Evolutionary conservation across 441 rosid species (phyloP).

Genomic region (Jatropha multifida): DNA sequence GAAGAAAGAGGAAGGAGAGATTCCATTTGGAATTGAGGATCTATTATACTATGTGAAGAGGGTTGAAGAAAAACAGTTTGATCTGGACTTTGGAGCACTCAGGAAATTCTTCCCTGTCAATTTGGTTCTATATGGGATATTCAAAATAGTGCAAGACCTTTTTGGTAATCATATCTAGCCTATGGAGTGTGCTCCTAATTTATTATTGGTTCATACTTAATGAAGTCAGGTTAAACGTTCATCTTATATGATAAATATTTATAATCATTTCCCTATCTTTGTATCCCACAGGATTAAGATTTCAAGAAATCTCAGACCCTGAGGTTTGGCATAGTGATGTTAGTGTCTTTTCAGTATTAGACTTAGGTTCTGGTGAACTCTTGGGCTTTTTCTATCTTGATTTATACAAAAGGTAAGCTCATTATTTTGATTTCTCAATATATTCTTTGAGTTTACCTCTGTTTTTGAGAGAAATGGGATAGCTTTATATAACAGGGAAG

Average conservation of each 20-base stretch:
- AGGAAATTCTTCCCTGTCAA: slow-evolving; percentile 78
- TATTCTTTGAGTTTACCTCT: slow-evolving; percentile 21
- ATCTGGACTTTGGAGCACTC: slow-evolving; percentile 76
- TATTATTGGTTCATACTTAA: slow-evolving; percentile 14
- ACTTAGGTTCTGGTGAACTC: slow-evolving; percentile 75
- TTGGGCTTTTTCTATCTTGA: slow-evolving; percentile 93
- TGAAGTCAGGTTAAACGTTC: slow-evolving; percentile 1
- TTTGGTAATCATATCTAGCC: slow-evolving; percentile 52
- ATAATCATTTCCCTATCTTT: slow-evolving; percentile 13
- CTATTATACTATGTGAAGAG: slow-evolving; percentile 75
- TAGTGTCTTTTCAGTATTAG: slow-evolving; percentile 67
- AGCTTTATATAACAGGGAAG: slow-evolving; percentile 60
- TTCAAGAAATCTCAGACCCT: slow-evolving; percentile 65
- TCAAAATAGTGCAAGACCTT: slow-evolving; percentile 85
- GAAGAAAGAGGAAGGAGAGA: slow-evolving; percentile 90
- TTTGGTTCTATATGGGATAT: slow-evolving; percentile 85
- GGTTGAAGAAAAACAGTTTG: slow-evolving; percentile 77
- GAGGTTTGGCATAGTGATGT: slow-evolving; percentile 88
- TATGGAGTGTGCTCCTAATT: slow-evolving; percentile 15
- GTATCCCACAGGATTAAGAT: slow-evolving; percentile 60
- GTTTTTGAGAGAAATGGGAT: slow-evolving; percentile 13
- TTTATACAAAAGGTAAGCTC: slow-evolving; percentile 64
- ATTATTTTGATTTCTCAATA: slow-evolving; percentile 14
- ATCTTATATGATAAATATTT: slow-evolving; percentile 8
- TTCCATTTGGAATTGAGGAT: slow-evolving; percentile 87